Conservation (phyloP, 2,329 filamentous ascomycete species). For the Volutella citrinella region DNA sequence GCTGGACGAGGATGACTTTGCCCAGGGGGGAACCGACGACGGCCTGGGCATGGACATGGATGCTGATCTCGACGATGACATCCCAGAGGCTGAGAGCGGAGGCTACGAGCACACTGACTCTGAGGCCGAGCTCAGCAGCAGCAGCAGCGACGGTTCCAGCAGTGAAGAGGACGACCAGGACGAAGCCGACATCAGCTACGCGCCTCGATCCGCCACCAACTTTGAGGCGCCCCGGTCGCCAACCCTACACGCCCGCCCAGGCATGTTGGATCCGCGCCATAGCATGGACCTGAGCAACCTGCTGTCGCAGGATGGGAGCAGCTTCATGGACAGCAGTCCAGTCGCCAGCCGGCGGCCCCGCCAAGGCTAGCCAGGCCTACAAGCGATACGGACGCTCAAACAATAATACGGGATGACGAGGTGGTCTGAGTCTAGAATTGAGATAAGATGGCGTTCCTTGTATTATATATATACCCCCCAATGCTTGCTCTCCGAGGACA, state of each 20-base stretch:
- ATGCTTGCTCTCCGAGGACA: no score
- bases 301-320: slow-evolving; percentile 56
- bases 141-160: slow-evolving; percentile 39
- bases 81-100: slow-evolving; percentile 62
- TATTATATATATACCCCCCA: no score
- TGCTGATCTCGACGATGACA: slow-evolving; percentile 68
- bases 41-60: slow-evolving; percentile 49
- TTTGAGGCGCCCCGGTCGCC: slow-evolving; percentile 36
- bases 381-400: slow-evolving; percentile 11
- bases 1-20: slow-evolving; percentile 61
- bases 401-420: no score
- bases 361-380: slow-evolving; percentile 18
- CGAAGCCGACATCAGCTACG: slow-evolving; percentile 36
- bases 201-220: slow-evolving; percentile 32
- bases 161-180: slow-evolving; percentile 29
- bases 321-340: slow-evolving; percentile 53
- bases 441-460: no score
- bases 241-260: slow-evolving; percentile 30
- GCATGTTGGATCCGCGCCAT: slow-evolving; percentile 30
- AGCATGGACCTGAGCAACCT: slow-evolving; percentile 58
- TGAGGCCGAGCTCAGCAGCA: slow-evolving; percentile 59
- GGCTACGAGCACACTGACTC: slow-evolving; percentile 78
- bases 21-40: slow-evolving; percentile 28
- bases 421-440: no score
- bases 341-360: slow-evolving; percentile 37